Percentiles rank a stretch among this genome's conserved stretches.
Conservation (phyloP, 2,329 filamentous ascomycete species). For the Raffaelea ambrosiae region DNA sequence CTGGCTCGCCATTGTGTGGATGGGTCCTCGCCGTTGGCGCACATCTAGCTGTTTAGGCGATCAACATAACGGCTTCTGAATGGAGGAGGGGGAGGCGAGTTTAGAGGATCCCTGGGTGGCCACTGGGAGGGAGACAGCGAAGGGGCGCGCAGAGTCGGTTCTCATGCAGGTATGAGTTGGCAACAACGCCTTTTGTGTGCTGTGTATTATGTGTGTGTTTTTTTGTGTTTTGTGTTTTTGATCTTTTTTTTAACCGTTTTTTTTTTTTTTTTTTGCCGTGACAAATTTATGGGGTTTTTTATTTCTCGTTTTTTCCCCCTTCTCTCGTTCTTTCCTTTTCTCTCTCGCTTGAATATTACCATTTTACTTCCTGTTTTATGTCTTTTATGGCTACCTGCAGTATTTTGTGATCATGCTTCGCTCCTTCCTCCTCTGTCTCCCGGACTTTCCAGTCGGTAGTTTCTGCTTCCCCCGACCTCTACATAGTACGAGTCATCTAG, state of each 20-base stretch:
- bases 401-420: too few species aligned
- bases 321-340: not conserved
- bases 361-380: not conserved
- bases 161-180: conserved; percentile 71
- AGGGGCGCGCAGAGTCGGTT: conserved; percentile 1
- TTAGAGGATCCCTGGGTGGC: conserved; percentile 10
- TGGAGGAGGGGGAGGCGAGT: conserved; percentile 1
- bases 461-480: too few species aligned
- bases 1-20: conserved; percentile 20
- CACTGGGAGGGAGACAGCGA: conserved; percentile 21
- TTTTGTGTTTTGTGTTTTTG: not conserved
- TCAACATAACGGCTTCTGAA: conserved; percentile 13
- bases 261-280: not conserved
- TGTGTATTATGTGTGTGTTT: not conserved
- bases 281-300: not conserved
- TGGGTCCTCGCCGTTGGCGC: not conserved
- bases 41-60: not conserved
- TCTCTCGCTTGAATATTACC: not conserved
- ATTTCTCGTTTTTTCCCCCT: not conserved
- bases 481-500: too few species aligned
- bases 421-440: too few species aligned
- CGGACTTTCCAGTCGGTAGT: too few species aligned
- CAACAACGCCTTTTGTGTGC: conserved; percentile 42
- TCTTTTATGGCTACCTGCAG: not conserved
- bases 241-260: not conserved